Percentiles rank a stretch among this genome's conserved stretches.
These are phyloP conservation scores for Alternaria sp. DNA, from an alignment of 2,329 filamentous ascomycete species.

Conservation along the genomic window DNA sequence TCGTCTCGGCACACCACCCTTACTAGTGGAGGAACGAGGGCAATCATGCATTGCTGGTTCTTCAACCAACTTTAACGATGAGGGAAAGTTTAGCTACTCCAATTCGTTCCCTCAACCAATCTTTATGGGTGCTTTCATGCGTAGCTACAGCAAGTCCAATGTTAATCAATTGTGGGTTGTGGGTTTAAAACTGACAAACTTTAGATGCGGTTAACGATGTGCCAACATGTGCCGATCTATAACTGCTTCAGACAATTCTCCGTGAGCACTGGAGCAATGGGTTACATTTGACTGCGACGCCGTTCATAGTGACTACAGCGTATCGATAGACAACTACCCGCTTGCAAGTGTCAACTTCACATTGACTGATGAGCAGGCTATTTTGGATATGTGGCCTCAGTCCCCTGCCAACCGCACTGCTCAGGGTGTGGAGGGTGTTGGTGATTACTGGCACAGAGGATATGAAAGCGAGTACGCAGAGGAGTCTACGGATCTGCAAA, in stretches of 20 bases:
- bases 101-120: conserved; percentile 74
- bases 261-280: conserved; percentile 72
- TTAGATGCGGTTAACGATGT: conserved; percentile 68
- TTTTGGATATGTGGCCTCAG: conserved; percentile 43
- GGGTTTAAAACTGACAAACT: conserved; percentile 49
- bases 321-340: conserved; percentile 36
- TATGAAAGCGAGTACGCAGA: conserved; percentile 21
- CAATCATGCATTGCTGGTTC: conserved; percentile 58
- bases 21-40: conserved; percentile 60
- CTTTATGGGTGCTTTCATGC: conserved; percentile 64
- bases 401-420: conserved; percentile 33
- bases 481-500: background rate
- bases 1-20: conserved; percentile 64
- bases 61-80: conserved; percentile 64
- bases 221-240: conserved; percentile 69
- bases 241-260: conserved; percentile 69
- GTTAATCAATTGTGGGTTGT: background rate
- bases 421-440: conserved; percentile 29
- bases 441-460: conserved; percentile 35
- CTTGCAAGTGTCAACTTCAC: conserved; percentile 33
- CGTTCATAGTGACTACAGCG: conserved; percentile 61
- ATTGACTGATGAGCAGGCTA: conserved; percentile 32
- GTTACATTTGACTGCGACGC: conserved; percentile 72
- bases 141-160: conserved; percentile 56
- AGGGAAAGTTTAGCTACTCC: conserved; percentile 66